Evolutionary conservation across 306 rosid species (phyloP), one percentile per base, ranked within the genome.

Genomic region (Gillenia trifoliata): DNA sequence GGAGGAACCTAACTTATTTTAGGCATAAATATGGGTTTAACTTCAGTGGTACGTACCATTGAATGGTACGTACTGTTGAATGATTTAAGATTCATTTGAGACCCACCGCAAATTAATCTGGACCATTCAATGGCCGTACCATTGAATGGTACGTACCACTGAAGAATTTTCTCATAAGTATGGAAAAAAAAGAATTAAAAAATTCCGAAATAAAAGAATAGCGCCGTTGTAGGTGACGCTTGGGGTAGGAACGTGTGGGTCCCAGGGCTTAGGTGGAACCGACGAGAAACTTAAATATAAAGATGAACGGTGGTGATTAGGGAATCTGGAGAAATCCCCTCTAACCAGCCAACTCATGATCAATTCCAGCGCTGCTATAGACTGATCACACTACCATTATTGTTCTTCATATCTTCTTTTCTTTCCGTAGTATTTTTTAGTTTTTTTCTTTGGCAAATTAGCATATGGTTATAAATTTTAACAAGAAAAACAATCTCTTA

Each of bases 211-310:
- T 50, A 16, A 50, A 20, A 50, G 33, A 50, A 50, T 19, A 16
- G 3, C 6, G 22, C n/a, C 54, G 60, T 19, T 68, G 61, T 30
- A 16, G 70, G 65, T 31, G 20, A 54, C 20, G 57, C 16, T 70
- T 61, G 43, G 17, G n/a, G 15, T 0, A 4, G 36, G 16, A 11
- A 4, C 16, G 15, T 9, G 41, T n/a, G 80, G 74, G 74, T 1
- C 82, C 75, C 23, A 13, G 1, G 3, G 26, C 72, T 26, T 64
- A 28, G 74, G 79, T 41, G 77, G 77, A 12, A 54, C 6, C 65
- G 23, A 70, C 5, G 6, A n/a, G 43, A 52, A 20, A 68, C 1
- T 41, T 22, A 33, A 17, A 45, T 45, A 4, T 12, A 4, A 15
- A 15, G 50, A 33, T 38, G 31, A 45, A 45, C 52, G 25, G 15